Percentiles rank a stretch among this genome's conserved stretches.
Evolutionary conservation across 192 early-diverging fungal species (phyloP).

Genomic region (Coemansia sp.): DNA sequence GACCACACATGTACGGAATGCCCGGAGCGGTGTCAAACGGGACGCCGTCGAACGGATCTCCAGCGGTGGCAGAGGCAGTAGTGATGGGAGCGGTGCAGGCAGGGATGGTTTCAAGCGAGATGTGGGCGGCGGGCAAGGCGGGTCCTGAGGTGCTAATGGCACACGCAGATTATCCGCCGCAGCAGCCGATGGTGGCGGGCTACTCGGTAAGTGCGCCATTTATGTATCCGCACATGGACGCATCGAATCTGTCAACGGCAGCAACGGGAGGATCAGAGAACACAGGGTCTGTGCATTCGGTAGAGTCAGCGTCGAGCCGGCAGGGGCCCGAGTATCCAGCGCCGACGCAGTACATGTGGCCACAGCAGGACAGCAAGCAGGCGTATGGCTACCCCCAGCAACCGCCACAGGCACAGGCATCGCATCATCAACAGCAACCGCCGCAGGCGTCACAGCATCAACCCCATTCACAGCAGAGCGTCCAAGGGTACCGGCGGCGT

Average conservation of each 20-base stretch:
- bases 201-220: conserved; percentile 29
- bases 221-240: conserved; percentile 45
- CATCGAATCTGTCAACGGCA: conserved; percentile 38
- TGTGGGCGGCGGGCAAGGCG: neutral
- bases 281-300: conserved; percentile 47
- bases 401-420: neutral
- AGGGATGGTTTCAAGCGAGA: neutral
- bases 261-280: conserved; percentile 49
- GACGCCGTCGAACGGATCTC: neutral
- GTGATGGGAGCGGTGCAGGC: neutral
- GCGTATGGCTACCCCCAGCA: neutral
- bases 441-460: conserved; percentile 7
- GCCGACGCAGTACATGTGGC: conserved; percentile 34
- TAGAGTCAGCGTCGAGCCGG: conserved; percentile 37
- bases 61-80: neutral
- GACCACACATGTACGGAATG: conserved; percentile 49
- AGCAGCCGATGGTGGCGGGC: conserved; percentile 26
- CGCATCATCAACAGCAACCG: conserved; percentile 6
- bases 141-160: conserved; percentile 11
- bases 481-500: conserved; percentile 17
- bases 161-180: conserved; percentile 25
- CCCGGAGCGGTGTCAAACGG: conserved; percentile 9
- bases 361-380: conserved; percentile 15
- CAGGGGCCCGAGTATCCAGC: conserved; percentile 11
- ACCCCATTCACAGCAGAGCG: conserved; percentile 11